Evolutionary conservation across 1,139 yeast species (phyloP), one percentile per base, ranked within the genome.

Genomic region (Debaryomyces sp.): DNA sequence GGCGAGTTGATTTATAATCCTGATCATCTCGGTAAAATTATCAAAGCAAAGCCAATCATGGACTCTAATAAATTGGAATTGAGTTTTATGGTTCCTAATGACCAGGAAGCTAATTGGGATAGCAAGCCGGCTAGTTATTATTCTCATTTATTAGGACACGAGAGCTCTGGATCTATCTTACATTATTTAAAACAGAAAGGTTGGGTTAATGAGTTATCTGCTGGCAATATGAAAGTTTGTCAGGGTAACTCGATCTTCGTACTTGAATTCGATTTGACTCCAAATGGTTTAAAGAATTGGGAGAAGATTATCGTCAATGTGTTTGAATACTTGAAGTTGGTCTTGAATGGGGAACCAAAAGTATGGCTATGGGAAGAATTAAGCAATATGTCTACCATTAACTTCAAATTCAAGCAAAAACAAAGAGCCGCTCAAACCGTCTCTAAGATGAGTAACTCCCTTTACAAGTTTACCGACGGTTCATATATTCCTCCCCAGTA

Each of bases 111-210:
- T 13, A 68, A 77, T 47, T 88, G 94, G 89, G 79, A 80, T 44
- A 75, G 80, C 24, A 83, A 82, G 56, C 96, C 97, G 0, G 77
- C 81, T 10, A 81, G 78, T 46, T 88, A 90, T 64, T 79, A 75
- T 56, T 81, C 94, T 23, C 97, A 92, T 64, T 73, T 94, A 49
- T 70, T 94, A 48, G 98, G 99, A 30, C 98, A 94, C 65, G 98
- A 94, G 70, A 89, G 81, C 47, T 77, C 84, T 46, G 98, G 98
- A 1, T 89, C 97, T 1, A 67, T 94, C 15, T 74, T 89, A 34
- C 79, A 84, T 47, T 78, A 76, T 55, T 78, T 92, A 54, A 92
- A 91, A 67, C 68, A 73, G 38, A 57, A 59, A 51, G 89, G 94
- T 9, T 89, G 94, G 90, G 96, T 91, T 5, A 87, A 82, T 53